Percentiles rank a stretch among this genome's conserved stretches.
phyloP scores from a whole-genome alignment of 495 filamentous ascomycete species.

The Peziza echinospora region DNA sequence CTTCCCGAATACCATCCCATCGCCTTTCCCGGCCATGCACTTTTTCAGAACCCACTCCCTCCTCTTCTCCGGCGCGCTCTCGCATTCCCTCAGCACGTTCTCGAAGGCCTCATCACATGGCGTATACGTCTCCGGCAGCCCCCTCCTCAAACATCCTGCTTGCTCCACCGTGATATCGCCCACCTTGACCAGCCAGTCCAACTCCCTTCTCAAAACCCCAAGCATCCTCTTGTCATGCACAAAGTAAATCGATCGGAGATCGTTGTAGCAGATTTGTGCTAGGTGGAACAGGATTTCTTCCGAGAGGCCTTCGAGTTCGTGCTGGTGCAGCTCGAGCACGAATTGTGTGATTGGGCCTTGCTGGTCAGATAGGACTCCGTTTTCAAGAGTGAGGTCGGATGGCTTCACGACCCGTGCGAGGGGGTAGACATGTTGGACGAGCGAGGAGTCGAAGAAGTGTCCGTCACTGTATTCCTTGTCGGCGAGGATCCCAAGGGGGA shows the following conservation, averaged over 20 bases:
- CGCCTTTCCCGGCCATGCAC: slow-evolving; percentile 22
- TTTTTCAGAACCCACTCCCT: slow-evolving; percentile 22
- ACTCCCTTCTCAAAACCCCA: slow-evolving; percentile 23
- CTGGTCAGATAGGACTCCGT: too few species aligned
- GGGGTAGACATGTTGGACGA: too few species aligned
- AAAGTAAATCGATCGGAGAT: slow-evolving; percentile 25
- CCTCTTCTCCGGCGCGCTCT: not conserved
- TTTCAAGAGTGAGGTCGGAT: too few species aligned
- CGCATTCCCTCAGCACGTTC: slow-evolving; percentile 3
- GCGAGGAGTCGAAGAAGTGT: too few species aligned
- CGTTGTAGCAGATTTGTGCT: slow-evolving; percentile 23
- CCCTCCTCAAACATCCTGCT: slow-evolving; percentile 12
- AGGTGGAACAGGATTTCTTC: slow-evolving; percentile 20
- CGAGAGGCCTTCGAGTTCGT: slow-evolving; percentile 20
- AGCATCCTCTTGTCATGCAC: slow-evolving; percentile 29
- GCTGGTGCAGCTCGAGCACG: slow-evolving; percentile 24
- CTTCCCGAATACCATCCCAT: slow-evolving; percentile 25
- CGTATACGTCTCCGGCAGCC: slow-evolving; percentile 6
- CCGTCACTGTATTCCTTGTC: too few species aligned
- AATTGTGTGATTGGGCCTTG: slow-evolving; percentile 25
- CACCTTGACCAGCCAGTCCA: slow-evolving; percentile 15
- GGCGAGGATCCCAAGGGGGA: too few species aligned
- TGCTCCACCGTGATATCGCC: slow-evolving; percentile 17
- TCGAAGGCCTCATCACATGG: slow-evolving; percentile 14
- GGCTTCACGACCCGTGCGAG: too few species aligned